Base-by-base conservation (phyloP, 257 asterid species). In the Salvia hispanica region DNA sequence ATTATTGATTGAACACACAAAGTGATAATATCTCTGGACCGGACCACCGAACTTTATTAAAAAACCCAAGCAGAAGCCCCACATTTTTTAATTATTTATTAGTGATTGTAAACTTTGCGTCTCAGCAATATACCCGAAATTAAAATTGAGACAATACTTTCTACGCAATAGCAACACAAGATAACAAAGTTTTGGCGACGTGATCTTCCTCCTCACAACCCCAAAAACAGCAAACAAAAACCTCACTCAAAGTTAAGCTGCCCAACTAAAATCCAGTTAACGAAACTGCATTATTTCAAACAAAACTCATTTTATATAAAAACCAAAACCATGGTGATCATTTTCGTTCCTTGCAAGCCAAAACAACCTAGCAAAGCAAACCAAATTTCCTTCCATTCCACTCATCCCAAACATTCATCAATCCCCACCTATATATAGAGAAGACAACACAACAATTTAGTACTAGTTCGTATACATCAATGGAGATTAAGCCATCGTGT, bases 311-410 rank as follows among this genome's bases (percentile, higher is more conserved):
- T 45, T 59, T 72, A 73, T 57, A 60, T 4, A 66, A 63, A 66
- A 70, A 37, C 74, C 69, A 43, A 40, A 70, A 72, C 37, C 64
- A 48, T 34, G 39, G 53, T 4, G 69, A 65, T 7, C 18, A 7
- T 39, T 72, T 72, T 62, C 69, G 77, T 82, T 82, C 69, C 92
- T 87, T 85, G 88, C 83, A 87, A 83, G 90, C 70, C 82, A 83
- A 47, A 58, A 45, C 63, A 73, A 36, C 40, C 40, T 36, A 25
- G 39, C 39, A 34, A 34, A 57, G 46, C 72, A 61, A 25, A 31
- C n/a, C 45, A 59, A 4, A 58, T 31, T 48, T 74, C 77, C 85
- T 78, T 78, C 6, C 56, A 69, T 70, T 78, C 81, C 64, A 81
- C 95, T 80, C 81, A 56, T 79, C 3, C 3, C 36, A 3, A 52